These are phyloP conservation scores for Tulasnella sp. DNA, from an alignment of 768 basidiomycete genomes.

Conservation along the genomic window DNA sequence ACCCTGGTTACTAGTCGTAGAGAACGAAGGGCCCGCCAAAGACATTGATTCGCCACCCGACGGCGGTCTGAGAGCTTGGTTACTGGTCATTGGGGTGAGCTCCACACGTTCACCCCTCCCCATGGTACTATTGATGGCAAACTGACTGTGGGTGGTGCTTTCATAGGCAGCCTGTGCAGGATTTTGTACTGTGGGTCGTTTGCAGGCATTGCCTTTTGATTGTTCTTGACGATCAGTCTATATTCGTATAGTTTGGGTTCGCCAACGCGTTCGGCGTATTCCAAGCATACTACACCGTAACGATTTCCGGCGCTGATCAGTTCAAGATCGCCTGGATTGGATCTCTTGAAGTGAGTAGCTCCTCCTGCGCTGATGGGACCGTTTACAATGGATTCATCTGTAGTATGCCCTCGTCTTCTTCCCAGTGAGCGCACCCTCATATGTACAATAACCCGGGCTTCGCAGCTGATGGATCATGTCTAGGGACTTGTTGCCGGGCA, in stretches of 20 bases:
- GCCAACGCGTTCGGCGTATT: slow-evolving; percentile 8
- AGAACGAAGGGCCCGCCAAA: no score
- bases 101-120: neutral
- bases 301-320: neutral
- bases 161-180: neutral
- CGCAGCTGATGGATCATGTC: neutral
- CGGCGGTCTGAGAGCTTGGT: slow-evolving; percentile 7
- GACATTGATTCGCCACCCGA: neutral
- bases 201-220: neutral
- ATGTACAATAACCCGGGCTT: neutral
- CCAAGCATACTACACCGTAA: slow-evolving; percentile 2
- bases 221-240: neutral
- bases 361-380: no score
- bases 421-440: neutral
- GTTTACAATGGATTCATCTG: neutral
- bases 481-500: slow-evolving; percentile 7
- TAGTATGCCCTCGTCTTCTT: slow-evolving; percentile 10
- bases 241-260: neutral
- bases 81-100: neutral
- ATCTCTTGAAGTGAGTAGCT: neutral
- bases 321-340: slow-evolving; percentile 9
- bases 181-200: slow-evolving; percentile 1
- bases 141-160: neutral
- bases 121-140: neutral
- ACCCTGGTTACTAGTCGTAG: no score